These are phyloP conservation scores for Corchorus olitorius DNA, from an alignment of 345 rosid species.

Conservation along the genomic window DNA sequence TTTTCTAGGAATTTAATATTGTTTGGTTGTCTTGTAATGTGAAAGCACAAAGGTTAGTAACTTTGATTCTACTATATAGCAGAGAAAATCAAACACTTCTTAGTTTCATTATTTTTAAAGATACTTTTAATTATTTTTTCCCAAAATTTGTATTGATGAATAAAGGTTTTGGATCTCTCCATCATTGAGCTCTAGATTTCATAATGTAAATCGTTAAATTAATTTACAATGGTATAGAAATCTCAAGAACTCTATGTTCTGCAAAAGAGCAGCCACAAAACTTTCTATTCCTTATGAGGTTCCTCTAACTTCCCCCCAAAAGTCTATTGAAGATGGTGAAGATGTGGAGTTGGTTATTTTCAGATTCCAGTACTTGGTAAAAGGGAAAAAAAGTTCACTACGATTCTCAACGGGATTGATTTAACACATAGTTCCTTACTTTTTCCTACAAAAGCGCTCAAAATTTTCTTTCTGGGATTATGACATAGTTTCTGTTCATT, in stretches of 20 bases:
- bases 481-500: neutral
- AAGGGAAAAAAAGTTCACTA: neutral
- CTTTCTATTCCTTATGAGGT: neutral
- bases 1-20: slow-evolving; percentile 4
- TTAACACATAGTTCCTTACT: neutral
- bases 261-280: neutral
- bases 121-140: neutral
- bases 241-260: no score
- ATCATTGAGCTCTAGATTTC: neutral
- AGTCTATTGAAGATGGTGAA: neutral
- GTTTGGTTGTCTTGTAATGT: slow-evolving; percentile 3
- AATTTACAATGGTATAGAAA: neutral
- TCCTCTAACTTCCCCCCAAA: neutral
- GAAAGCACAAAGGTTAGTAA: neutral
- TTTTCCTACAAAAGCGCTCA: neutral
- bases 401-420: neutral
- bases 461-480: neutral
- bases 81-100: neutral
- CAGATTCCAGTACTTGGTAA: neutral
- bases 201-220: neutral
- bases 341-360: neutral
- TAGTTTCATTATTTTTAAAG: neutral
- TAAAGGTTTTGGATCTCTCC: neutral
- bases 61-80: neutral
- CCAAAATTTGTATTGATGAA: neutral